Conservation (phyloP, 2,329 filamentous ascomycete species). For the Stagonosporopsis tanaceti region DNA sequence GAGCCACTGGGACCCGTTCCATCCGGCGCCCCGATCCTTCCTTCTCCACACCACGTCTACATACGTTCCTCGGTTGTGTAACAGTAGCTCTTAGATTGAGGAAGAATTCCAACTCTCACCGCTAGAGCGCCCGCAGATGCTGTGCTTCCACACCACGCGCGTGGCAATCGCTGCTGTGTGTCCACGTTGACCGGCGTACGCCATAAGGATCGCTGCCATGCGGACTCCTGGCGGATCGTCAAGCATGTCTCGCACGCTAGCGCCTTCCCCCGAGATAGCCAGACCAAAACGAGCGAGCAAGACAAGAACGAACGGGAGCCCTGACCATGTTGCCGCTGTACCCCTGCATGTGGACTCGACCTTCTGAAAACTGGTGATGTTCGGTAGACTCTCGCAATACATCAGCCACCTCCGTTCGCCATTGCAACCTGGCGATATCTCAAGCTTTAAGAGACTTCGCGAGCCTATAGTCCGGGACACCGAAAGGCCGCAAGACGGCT, state of each 20-base stretch:
- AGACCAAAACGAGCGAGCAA: neutral
- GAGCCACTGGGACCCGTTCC: constrained; percentile 6
- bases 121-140: constrained; percentile 12
- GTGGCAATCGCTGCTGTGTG: constrained; percentile 1
- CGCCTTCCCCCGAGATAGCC: constrained; percentile 14
- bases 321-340: neutral
- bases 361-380: neutral
- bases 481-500: neutral
- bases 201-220: neutral
- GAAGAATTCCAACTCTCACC: constrained; percentile 7
- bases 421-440: neutral
- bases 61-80: constrained; percentile 1
- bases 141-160: constrained; percentile 10
- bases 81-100: neutral
- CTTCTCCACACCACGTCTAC: neutral
- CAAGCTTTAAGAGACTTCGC: neutral
- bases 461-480: neutral
- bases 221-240: neutral
- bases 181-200: constrained; percentile 4
- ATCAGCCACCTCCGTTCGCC: neutral
- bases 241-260: constrained; percentile 8
- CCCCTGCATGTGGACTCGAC: neutral
- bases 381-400: neutral
- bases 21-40: constrained; percentile 7
- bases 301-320: neutral